Percentiles rank a stretch among this genome's conserved stretches.
These are phyloP conservation scores for Fragaria iinumae DNA, from an alignment of 306 rosid species.

Conservation along the genomic window DNA sequence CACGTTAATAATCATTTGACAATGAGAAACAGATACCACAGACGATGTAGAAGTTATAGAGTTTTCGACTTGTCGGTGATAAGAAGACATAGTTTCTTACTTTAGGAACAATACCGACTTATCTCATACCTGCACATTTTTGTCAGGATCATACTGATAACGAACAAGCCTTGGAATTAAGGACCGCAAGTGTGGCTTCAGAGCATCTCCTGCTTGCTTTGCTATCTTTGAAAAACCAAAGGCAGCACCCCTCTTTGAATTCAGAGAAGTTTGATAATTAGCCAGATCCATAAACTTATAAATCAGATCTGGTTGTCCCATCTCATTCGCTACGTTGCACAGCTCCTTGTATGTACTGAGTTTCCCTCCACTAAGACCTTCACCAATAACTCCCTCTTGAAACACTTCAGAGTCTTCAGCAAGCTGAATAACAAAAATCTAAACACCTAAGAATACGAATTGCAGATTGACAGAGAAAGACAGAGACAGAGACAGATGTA, in stretches of 20 bases:
- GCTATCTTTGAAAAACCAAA: slow-evolving; percentile 98
- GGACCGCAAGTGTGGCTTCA: slow-evolving; percentile 68
- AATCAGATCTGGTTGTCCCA: slow-evolving; percentile 97
- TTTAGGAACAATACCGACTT: neutral
- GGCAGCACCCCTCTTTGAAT: slow-evolving; percentile 96
- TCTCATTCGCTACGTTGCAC: slow-evolving; percentile 93
- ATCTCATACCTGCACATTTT: slow-evolving; percentile 85
- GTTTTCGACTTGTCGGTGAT: neutral
- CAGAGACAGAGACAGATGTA: slow-evolving; percentile 17
- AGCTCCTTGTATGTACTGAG: slow-evolving; percentile 92
- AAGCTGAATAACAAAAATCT: slow-evolving; percentile 51
- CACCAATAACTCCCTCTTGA: slow-evolving; percentile 88
- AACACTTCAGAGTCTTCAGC: slow-evolving; percentile 93
- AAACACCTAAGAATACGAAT: neutral
- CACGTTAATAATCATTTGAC: neutral
- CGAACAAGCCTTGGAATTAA: slow-evolving; percentile 95
- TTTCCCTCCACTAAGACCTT: slow-evolving; percentile 77
- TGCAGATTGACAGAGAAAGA: slow-evolving; percentile 19
- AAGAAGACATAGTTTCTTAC: slow-evolving; percentile 14
- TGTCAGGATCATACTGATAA: slow-evolving; percentile 97
- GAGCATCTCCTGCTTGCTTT: slow-evolving; percentile 92
- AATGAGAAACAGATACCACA: neutral
- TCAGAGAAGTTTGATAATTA: slow-evolving; percentile 83
- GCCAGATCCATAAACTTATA: slow-evolving; percentile 99
- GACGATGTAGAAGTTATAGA: neutral